A percentile compares a stretch with the other conserved stretches of the same genome.
phyloP scores from a whole-genome alignment of 768 basidiomycete species.

The Rhizopogon vulgaris region DNA sequence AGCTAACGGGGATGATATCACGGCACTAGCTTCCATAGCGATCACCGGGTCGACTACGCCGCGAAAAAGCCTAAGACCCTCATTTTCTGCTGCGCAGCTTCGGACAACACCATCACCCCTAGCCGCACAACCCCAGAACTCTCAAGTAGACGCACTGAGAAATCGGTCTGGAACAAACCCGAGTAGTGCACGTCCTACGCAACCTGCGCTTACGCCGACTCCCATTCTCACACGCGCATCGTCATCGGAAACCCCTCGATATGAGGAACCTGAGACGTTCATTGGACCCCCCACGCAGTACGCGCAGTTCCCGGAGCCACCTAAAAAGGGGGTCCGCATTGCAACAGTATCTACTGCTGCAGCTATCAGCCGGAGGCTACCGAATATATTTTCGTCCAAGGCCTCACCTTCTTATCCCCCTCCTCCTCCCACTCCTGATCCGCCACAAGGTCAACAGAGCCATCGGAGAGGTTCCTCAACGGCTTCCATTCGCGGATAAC shows the following conservation, averaged over 20 bases:
- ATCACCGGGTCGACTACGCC: constrained; percentile 53
- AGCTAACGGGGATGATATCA: constrained; percentile 49
- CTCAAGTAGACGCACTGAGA: constrained; percentile 40
- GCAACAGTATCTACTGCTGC: constrained; percentile 42
- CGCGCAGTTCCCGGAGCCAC: constrained; percentile 68
- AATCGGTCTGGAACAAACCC: constrained; percentile 68
- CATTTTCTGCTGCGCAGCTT: constrained; percentile 73
- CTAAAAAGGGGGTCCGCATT: constrained; percentile 39
- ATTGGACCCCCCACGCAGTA: constrained; percentile 67
- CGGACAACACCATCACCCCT: constrained; percentile 42
- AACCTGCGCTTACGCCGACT: constrained; percentile 32
- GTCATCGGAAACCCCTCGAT: constrained; percentile 45
- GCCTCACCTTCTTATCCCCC: constrained; percentile 22
- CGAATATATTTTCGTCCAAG: constrained; percentile 65
- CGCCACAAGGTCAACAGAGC: constrained; percentile 13
- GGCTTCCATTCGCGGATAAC: constrained; percentile 28
- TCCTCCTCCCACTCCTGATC: constrained; percentile 26
- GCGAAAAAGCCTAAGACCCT: constrained; percentile 57
- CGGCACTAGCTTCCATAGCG: constrained; percentile 38
- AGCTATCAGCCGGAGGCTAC: constrained; percentile 49
- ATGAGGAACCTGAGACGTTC: constrained; percentile 44
- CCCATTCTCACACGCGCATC: constrained; percentile 45
- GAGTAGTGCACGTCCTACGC: constrained; percentile 36
- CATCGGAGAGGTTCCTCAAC: constrained; percentile 41
- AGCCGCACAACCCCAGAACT: constrained; percentile 26